Conservation (phyloP, 2,329 filamentous ascomycete species). For the Ceratocystis huliohia region DNA sequence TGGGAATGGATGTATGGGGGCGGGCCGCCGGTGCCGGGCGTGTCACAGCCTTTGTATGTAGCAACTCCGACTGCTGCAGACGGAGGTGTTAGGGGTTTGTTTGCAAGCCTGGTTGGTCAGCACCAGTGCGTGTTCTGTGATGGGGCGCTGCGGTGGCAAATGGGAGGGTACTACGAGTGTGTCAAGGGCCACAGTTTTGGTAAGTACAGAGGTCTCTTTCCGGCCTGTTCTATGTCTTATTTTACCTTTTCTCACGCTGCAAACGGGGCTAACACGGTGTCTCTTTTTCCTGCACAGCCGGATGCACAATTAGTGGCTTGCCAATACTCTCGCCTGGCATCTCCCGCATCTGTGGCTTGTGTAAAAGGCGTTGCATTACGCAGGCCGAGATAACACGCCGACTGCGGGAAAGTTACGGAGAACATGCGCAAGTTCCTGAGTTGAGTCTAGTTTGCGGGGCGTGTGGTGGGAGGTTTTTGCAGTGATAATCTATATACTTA, state of each 20-base stretch:
- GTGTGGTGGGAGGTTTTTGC: constrained; percentile 16
- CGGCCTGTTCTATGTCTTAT: background rate
- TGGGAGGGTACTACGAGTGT: constrained; percentile 31
- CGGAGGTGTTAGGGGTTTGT: constrained; percentile 6
- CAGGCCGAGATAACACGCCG: constrained; percentile 7
- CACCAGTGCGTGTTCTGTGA: constrained; percentile 40
- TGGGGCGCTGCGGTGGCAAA: constrained; percentile 26
- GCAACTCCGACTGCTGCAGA: constrained; percentile 15
- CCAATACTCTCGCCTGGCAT: constrained; percentile 42
- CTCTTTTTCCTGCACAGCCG: constrained; percentile 28
- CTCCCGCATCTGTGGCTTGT: constrained; percentile 43
- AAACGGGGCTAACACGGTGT: constrained; percentile 10
- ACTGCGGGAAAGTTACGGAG: constrained; percentile 11
- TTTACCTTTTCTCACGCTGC: background rate
- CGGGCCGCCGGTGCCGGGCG: constrained; percentile 35
- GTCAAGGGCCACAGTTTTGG: constrained; percentile 32
- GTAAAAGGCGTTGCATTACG: constrained; percentile 27
- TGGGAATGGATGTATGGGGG: constrained; percentile 49
- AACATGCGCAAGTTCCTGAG: constrained; percentile 2
- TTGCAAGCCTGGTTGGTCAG: constrained; percentile 8
- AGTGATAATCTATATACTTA: background rate
- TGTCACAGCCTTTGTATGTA: constrained; percentile 25
- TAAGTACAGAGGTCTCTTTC: constrained; percentile 23
- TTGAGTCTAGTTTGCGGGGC: constrained; percentile 13
- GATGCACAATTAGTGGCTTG: constrained; percentile 41